Evolutionary conservation across 1,284 basidiomycete genomes (phyloP), one percentile per base, ranked within the genome.

Genomic region (Ganoderma multipileum): DNA sequence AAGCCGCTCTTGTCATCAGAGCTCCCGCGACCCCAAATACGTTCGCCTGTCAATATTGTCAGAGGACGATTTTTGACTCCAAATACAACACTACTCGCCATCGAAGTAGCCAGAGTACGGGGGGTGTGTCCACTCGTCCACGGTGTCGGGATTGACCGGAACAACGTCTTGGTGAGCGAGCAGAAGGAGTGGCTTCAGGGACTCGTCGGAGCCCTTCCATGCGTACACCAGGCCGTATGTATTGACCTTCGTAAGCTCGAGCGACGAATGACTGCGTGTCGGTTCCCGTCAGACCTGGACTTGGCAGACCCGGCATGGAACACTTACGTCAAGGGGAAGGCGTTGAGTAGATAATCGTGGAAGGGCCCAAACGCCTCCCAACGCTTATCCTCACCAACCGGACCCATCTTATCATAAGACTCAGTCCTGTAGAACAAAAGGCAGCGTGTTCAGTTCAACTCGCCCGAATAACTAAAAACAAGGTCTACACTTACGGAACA

Each of bases 151-250:
- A 65, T 90, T 83, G 2, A 88, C 87, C 26, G 88, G 87, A 1
- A 89, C 87, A 44, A 87, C 86, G 74, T 90, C 88, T 81, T 92
- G 89, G 75, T 93, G 91, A 0, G 84, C 90, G 23, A 86, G 84
- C 44, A 94, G 78, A 44, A 93, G 81, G 2, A 92, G 75, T 0
- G 92, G 92, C 76, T 92, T 90, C 69, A 92, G 80, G 7, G 79
- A 77, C 1, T 76, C 58, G 68, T 90, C 83, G 0, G 83, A 83
- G 50, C 92, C 93, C 52, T 82, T 76, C 86, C 90, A 91, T 14
- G 85, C 85, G 73, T 86, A 92, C 0, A 93, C 81, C 20, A 93
- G 78, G 0, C 88, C 92, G 68, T 89, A 89, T 0, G 87, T 87
- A 73, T 91, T 89, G 69, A 94, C 86, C 69, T 87, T 85, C 1